Conservation (phyloP, 2,329 filamentous ascomycete species). For the Penicillium digitatum region DNA sequence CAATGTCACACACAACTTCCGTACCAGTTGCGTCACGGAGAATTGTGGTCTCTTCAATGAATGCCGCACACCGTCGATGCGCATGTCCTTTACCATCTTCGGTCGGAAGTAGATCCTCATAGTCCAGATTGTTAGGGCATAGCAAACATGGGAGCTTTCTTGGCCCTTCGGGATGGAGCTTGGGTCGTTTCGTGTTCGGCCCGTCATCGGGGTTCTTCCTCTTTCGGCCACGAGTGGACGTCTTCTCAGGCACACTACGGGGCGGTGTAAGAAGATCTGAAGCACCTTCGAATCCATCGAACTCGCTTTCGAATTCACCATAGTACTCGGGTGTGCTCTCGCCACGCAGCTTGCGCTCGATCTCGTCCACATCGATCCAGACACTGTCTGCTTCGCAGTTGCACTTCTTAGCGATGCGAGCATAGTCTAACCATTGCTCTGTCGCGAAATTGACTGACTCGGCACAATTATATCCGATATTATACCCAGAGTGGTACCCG, state of each 20-base stretch:
- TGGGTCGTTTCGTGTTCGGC: slow-evolving; percentile 71
- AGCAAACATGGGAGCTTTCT: slow-evolving; percentile 79
- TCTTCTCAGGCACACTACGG: slow-evolving; percentile 65
- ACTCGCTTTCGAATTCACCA: slow-evolving; percentile 57
- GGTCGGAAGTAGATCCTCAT: slow-evolving; percentile 76
- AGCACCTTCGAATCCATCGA: slow-evolving; percentile 58
- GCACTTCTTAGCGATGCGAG: slow-evolving; percentile 92
- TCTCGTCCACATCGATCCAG: slow-evolving; percentile 95
- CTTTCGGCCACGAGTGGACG: slow-evolving; percentile 61
- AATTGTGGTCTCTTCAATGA: slow-evolving; percentile 88
- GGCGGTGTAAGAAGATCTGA: slow-evolving; percentile 76
- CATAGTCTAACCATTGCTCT: slow-evolving; percentile 91
- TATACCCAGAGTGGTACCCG: slow-evolving; percentile 97
- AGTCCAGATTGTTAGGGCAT: slow-evolving; percentile 84
- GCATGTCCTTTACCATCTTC: slow-evolving; percentile 77
- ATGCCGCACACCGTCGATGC: slow-evolving; percentile 83
- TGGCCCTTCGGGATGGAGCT: slow-evolving; percentile 67
- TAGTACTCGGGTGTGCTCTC: slow-evolving; percentile 61
- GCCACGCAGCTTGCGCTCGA: slow-evolving; percentile 87
- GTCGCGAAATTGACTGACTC: slow-evolving; percentile 98
- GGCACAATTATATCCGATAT: slow-evolving; percentile 96
- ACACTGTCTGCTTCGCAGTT: slow-evolving; percentile 96
- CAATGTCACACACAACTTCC: slow-evolving; percentile 73
- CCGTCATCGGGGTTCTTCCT: slow-evolving; percentile 58
- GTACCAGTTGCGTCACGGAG: slow-evolving; percentile 62